These are phyloP conservation scores for Cardamine chenopodiifolia DNA, from an alignment of 345 rosid genomes.

Conservation along the genomic window DNA sequence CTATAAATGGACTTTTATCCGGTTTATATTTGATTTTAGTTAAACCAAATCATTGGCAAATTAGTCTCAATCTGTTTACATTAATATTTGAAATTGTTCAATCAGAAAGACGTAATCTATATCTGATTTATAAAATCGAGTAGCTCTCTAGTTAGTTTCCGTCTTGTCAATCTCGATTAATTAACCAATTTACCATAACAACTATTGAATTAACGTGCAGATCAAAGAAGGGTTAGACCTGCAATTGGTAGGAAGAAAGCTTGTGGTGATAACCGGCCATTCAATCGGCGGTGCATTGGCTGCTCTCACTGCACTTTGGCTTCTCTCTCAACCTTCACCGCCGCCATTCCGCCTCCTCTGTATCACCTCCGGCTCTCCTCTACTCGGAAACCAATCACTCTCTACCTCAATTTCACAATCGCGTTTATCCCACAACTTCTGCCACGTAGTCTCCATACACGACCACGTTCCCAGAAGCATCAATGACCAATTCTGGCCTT, in stretches of 20 bases:
- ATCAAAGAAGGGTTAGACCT: constrained; percentile 15
- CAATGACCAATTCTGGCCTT: constrained; percentile 57
- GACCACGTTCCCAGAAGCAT: constrained; percentile 57
- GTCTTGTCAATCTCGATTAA: not conserved
- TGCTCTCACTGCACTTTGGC: constrained; percentile 75
- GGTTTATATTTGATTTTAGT: not conserved
- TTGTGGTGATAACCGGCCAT: constrained; percentile 76
- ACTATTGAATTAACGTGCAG: not conserved
- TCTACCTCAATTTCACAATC: constrained; percentile 57
- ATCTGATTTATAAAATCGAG: too few relatives aligned
- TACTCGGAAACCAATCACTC: constrained; percentile 70
- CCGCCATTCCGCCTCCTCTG: constrained; percentile 50
- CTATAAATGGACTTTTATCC: not conserved
- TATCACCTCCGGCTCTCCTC: constrained; percentile 82
- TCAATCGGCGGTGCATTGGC: constrained; percentile 79
- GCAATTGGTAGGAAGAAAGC: constrained; percentile 44
- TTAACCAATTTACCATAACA: too few relatives aligned
- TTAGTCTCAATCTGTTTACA: not conserved
- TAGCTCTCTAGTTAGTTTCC: not conserved
- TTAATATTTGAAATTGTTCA: not conserved
- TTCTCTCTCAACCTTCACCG: constrained; percentile 54
- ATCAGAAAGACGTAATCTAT: not conserved
- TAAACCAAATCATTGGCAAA: not conserved
- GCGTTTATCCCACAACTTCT: constrained; percentile 72
- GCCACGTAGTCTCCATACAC: constrained; percentile 60